A percentile compares a stretch with the other conserved stretches of the same genome.
phyloP scores from a whole-genome alignment of 805 yeast genomes.

The Barnettozyma californica region DNA sequence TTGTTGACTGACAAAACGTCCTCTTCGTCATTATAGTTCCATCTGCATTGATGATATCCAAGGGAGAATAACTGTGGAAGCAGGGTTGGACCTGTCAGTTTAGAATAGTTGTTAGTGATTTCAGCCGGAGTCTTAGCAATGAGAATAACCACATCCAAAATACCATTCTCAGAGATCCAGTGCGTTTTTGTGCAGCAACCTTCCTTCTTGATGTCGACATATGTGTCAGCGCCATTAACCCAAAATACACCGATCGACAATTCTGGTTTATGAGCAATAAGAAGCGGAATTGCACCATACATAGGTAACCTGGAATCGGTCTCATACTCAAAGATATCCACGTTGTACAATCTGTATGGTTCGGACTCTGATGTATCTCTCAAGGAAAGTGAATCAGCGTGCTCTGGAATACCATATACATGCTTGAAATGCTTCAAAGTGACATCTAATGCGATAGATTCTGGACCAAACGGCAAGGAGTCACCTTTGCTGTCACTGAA shows the following conservation, averaged over 20 bases:
- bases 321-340: slow-evolving; percentile 93
- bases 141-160: slow-evolving; percentile 67
- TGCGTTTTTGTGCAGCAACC: slow-evolving; percentile 47
- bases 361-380: slow-evolving; percentile 58
- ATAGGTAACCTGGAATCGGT: slow-evolving; percentile 77
- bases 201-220: slow-evolving; percentile 59
- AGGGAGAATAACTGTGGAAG: slow-evolving; percentile 75
- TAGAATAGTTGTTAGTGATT: slow-evolving; percentile 57
- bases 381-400: slow-evolving; percentile 74
- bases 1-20: slow-evolving; percentile 74
- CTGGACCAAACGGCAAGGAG: slow-evolving; percentile 77
- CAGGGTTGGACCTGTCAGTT: slow-evolving; percentile 64
- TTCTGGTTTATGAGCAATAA: slow-evolving; percentile 60
- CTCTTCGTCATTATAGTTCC: slow-evolving; percentile 89
- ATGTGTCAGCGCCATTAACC: slow-evolving; percentile 92
- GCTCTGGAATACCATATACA: slow-evolving; percentile 96
- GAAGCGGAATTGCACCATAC: slow-evolving; percentile 92
- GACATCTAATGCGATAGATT: slow-evolving; percentile 78
- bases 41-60: slow-evolving; percentile 94
- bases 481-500: slow-evolving; percentile 67
- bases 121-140: slow-evolving; percentile 53
- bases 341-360: slow-evolving; percentile 88
- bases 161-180: slow-evolving; percentile 93
- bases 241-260: slow-evolving; percentile 77
- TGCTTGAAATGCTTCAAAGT: slow-evolving; percentile 52